Conservation (phyloP, 2,329 filamentous ascomycete species). For the Fusarium sp. region DNA sequence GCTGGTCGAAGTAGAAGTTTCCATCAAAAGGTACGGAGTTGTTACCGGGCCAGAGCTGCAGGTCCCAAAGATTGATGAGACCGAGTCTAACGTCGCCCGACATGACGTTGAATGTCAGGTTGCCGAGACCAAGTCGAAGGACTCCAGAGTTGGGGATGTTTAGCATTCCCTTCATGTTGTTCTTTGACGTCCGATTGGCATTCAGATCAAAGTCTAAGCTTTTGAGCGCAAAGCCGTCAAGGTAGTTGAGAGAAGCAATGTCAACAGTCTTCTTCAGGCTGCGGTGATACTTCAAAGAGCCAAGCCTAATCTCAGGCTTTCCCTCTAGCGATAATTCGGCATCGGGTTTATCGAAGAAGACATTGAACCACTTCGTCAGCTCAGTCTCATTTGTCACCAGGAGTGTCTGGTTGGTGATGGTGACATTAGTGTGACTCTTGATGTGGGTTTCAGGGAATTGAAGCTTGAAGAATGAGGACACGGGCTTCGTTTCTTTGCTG, state of each 20-base stretch:
- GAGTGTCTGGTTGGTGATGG: slow-evolving; percentile 48
- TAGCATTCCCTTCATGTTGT: slow-evolving; percentile 55
- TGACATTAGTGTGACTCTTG: slow-evolving; percentile 50
- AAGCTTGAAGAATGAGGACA: slow-evolving; percentile 38
- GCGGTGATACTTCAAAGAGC: slow-evolving; percentile 50
- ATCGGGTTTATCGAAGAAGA: slow-evolving; percentile 51
- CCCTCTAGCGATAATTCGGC: slow-evolving; percentile 53
- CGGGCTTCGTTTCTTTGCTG: slow-evolving; percentile 47
- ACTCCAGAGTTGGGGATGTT: slow-evolving; percentile 57
- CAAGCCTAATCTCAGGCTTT: slow-evolving; percentile 51
- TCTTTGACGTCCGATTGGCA: slow-evolving; percentile 48
- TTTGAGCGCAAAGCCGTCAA: slow-evolving; percentile 51
- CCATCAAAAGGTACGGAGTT: slow-evolving; percentile 54
- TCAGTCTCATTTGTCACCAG: slow-evolving; percentile 52
- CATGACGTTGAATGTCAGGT: slow-evolving; percentile 57
- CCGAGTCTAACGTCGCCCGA: slow-evolving; percentile 54
- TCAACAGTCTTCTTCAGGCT: slow-evolving; percentile 54
- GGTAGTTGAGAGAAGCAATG: slow-evolving; percentile 52
- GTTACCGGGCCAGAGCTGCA: slow-evolving; percentile 54
- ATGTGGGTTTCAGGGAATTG: slow-evolving; percentile 46
- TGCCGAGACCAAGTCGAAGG: slow-evolving; percentile 56
- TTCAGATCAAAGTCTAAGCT: slow-evolving; percentile 53
- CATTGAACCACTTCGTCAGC: slow-evolving; percentile 51
- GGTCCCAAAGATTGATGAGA: slow-evolving; percentile 50
- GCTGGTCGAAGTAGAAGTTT: slow-evolving; percentile 51